Percentiles rank a stretch among this genome's conserved stretches.
These are phyloP conservation scores for Cryptococcus sp. DNA, from an alignment of 1,284 basidiomycete genomes.

Conservation along the genomic window DNA sequence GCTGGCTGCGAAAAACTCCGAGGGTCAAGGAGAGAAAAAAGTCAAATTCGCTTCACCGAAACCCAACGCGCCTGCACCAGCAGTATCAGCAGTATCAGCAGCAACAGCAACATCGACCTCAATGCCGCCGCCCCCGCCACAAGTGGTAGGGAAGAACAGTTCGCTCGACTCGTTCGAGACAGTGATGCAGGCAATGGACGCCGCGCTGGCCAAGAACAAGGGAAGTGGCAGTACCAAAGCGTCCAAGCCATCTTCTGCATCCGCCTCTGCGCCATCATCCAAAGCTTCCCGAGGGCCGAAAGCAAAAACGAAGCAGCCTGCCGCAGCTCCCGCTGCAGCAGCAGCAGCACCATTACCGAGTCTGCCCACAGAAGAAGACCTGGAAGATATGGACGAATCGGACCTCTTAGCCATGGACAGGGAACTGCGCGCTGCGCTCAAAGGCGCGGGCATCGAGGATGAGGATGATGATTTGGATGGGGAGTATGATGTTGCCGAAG, in stretches of 20 bases:
- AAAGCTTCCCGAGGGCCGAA: not conserved
- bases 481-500: constrained; percentile 53
- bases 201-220: constrained; percentile 61
- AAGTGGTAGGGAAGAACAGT: constrained; percentile 54
- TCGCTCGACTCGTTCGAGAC: constrained; percentile 88
- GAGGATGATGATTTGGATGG: constrained; percentile 57
- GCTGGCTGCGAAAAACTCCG: not conserved
- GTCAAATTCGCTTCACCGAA: constrained; percentile 11
- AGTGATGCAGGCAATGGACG: constrained; percentile 93
- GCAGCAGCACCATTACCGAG: constrained; percentile 21
- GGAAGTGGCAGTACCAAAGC: not conserved
- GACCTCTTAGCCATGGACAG: constrained; percentile 81
- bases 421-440: constrained; percentile 70
- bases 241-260: not conserved
- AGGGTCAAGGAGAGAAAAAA: constrained; percentile 5
- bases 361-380: constrained; percentile 50
- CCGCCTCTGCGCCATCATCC: not conserved
- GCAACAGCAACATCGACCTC: not conserved
- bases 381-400: constrained; percentile 60
- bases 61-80: not conserved
- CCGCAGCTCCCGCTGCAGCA: constrained; percentile 18
- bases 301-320: constrained; percentile 1
- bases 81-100: not conserved
- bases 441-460: constrained; percentile 54
- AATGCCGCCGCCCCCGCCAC: not conserved